These are phyloP conservation scores for Sarcocystis neurona DNA, from an alignment of 169 alveolate genomes.

Conservation along the genomic window DNA sequence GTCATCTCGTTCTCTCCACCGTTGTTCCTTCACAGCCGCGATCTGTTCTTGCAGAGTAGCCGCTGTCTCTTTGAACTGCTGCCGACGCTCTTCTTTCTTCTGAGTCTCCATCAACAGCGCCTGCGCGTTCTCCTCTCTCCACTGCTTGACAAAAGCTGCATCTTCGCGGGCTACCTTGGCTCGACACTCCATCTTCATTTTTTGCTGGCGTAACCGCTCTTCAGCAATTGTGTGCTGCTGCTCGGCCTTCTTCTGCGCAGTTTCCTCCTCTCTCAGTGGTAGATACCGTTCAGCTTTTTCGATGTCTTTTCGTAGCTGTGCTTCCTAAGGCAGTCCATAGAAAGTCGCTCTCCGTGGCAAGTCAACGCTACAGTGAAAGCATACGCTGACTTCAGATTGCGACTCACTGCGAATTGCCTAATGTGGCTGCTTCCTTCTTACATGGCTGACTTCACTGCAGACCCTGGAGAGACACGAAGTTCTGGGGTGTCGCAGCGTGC, in stretches of 20 bases:
- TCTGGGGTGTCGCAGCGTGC: too few species aligned
- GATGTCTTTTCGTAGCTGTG: too few species aligned
- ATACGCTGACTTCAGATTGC: too few species aligned
- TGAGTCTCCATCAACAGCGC: not conserved
- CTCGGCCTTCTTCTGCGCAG: not conserved
- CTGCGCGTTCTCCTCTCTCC: not conserved
- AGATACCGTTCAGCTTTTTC: too few species aligned
- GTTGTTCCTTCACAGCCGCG: not conserved
- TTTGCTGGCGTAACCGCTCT: not conserved
- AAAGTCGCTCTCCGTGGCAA: too few species aligned
- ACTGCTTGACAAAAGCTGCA: not conserved
- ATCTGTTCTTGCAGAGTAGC: not conserved
- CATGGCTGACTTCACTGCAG: too few species aligned
- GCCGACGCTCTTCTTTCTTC: not conserved
- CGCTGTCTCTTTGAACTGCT: not conserved
- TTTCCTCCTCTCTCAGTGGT: too few species aligned
- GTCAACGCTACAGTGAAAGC: too few species aligned
- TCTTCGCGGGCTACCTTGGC: not conserved
- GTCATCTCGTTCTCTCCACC: not conserved
- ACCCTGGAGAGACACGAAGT: too few species aligned
- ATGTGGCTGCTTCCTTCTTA: too few species aligned
- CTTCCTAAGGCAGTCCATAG: too few species aligned
- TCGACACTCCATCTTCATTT: not conserved
- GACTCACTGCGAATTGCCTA: too few species aligned
- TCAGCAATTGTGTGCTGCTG: not conserved